Base-by-base conservation (phyloP, 306 rosid genomes). In the Comarum palustre region DNA sequence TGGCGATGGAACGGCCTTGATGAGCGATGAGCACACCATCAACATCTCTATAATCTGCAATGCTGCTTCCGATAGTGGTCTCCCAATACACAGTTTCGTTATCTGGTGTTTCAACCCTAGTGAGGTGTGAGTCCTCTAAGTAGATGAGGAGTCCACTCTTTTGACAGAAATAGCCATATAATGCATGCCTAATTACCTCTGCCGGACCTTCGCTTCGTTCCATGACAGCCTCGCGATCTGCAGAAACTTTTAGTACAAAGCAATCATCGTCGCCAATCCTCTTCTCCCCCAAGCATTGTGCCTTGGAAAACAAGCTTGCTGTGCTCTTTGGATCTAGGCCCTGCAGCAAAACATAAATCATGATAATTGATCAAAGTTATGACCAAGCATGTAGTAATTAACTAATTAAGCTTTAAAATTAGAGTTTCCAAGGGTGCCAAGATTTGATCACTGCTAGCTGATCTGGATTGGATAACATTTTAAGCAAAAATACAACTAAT, bases 281-380 rank as follows among this genome's bases (percentile, higher is more conserved):
- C 34, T 86, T 88, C 81, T 94, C 99, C 32, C 99, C 99, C 22
- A 91, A 67, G 77, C 93, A 94, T 55, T 94, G 97, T 16, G 97
- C 99, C n/a, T 94, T 86, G n/a, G 84, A 78, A 70, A 94, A 91
- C 78, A 94, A 73, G 69, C 96, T 87, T 16, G 97, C 97, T 22
- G 99, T 91, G 82, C 78, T 86, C 85, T 88, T 91, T 4, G 99
- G 99, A 60, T 94, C 99, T 74, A 94, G 85, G 32, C 97, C 99
- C 99, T 91, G 75, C 25, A 13, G 15, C 52, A 66, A 52, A 55
- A 9, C 2, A 55, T 24, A 32, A 0, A 1, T 63, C 17, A 51
- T 42, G 0, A 34, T 57, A 43, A 24, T 8, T 4, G 14, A 20
- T 46, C 45, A 22, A 54, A 27, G 2, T 61, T 10, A 24, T 58